Conservation (phyloP, 331 rosid genomes). For the Quercus lobata region DNA sequence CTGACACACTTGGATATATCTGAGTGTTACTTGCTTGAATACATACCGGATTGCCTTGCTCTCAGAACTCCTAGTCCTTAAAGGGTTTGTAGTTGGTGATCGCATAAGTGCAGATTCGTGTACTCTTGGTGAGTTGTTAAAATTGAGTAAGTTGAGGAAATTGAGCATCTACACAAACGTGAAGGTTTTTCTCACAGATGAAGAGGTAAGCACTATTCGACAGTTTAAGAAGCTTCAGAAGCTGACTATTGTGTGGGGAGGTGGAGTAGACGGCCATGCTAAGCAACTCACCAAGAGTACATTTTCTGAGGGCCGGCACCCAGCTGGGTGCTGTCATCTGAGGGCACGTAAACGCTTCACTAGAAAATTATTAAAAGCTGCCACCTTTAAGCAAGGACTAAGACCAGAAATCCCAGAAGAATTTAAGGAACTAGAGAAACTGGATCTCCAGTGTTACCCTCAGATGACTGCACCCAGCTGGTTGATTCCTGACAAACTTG, state of each 20-base stretch:
- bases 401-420: too few species aligned
- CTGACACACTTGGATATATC: conserved; percentile 54
- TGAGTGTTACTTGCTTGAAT: conserved; percentile 39
- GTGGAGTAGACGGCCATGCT: background rate
- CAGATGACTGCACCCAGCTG: background rate
- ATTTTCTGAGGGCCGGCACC: too few species aligned
- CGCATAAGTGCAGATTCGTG: background rate
- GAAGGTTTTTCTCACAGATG: fast-evolving
- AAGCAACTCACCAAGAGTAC: too few species aligned
- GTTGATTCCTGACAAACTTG: conserved; percentile 13
- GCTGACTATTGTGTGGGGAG: background rate
- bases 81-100: conserved; percentile 39
- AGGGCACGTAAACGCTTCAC: too few species aligned
- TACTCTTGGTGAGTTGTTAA: conserved; percentile 1
- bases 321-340: too few species aligned
- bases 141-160: conserved; percentile 18
- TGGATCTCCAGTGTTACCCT: conserved; percentile 36
- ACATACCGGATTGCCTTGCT: conserved; percentile 41
- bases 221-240: background rate
- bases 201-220: background rate
- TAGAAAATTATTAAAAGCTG: too few species aligned
- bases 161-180: conserved; percentile 17
- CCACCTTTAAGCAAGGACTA: too few species aligned
- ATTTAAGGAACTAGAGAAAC: conserved; percentile 4
- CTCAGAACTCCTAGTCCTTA: conserved; percentile 31